These are phyloP conservation scores for Pouteria campechiana DNA, from an alignment of 179 eudicot genomes.

Conservation along the genomic window DNA sequence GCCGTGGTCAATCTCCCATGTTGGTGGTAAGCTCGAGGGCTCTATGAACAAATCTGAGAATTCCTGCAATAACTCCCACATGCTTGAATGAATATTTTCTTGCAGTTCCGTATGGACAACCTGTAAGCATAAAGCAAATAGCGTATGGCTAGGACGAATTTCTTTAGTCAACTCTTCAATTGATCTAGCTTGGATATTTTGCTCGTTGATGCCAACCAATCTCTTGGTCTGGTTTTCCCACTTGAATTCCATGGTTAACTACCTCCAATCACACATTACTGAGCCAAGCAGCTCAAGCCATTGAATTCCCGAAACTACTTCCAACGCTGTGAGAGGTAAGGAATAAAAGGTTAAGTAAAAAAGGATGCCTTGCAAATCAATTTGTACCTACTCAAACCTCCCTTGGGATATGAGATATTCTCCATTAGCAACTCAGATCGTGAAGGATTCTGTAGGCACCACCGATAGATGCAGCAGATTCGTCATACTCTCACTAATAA, in stretches of 20 bases:
- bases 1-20: too few relatives aligned
- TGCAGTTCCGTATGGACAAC: too few relatives aligned
- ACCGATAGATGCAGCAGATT: neutral
- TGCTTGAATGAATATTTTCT: too few relatives aligned
- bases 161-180: neutral
- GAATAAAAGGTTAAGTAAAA: neutral
- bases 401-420: neutral
- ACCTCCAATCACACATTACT: neutral
- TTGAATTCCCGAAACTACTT: neutral
- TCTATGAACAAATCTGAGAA: too few relatives aligned
- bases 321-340: neutral
- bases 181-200: neutral
- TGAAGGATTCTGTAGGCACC: neutral
- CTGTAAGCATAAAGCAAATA: too few relatives aligned
- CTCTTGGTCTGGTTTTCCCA: neutral
- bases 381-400: neutral
- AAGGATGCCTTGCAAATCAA: too few relatives aligned
- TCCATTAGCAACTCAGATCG: neutral
- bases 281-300: neutral
- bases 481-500: neutral
- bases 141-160: too few relatives aligned
- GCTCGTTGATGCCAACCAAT: neutral
- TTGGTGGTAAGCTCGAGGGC: too few relatives aligned
- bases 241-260: neutral
- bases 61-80: too few relatives aligned